These are phyloP conservation scores for Drechslerella dactyloides DNA, from an alignment of 2,329 filamentous ascomycete genomes.

Conservation along the genomic window DNA sequence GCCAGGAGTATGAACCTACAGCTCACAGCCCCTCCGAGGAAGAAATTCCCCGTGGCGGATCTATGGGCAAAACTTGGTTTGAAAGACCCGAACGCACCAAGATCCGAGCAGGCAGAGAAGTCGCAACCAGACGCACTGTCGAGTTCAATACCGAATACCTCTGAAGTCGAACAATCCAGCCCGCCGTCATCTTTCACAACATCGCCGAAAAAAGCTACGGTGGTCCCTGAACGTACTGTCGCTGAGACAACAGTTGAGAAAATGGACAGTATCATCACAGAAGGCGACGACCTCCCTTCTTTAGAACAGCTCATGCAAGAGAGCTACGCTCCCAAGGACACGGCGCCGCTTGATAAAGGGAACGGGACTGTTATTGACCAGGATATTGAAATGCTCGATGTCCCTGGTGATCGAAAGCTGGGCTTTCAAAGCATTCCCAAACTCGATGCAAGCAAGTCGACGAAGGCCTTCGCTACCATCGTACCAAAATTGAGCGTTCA, in stretches of 20 bases:
- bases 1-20: slow-evolving; percentile 87
- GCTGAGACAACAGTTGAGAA: slow-evolving; percentile 5
- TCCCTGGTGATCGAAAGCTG: slow-evolving; percentile 26
- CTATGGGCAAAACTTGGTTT: slow-evolving; percentile 28
- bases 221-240: not conserved
- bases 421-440: slow-evolving; percentile 32
- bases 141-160: slow-evolving; percentile 29
- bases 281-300: slow-evolving; percentile 23
- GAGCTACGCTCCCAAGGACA: slow-evolving; percentile 24
- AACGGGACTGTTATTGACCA: slow-evolving; percentile 44
- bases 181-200: slow-evolving; percentile 24
- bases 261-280: not conserved
- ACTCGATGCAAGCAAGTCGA: slow-evolving; percentile 9
- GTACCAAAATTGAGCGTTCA: slow-evolving; percentile 4
- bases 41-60: slow-evolving; percentile 68
- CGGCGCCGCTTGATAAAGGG: slow-evolving; percentile 48
- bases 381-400: slow-evolving; percentile 31
- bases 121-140: slow-evolving; percentile 7
- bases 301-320: slow-evolving; percentile 34
- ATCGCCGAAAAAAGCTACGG: slow-evolving; percentile 13
- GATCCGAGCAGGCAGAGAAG: slow-evolving; percentile 1
- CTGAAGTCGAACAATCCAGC: slow-evolving; percentile 35
- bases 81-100: slow-evolving; percentile 19
- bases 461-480: slow-evolving; percentile 3
- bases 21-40: slow-evolving; percentile 87